phyloP scores from a whole-genome alignment of 2,329 filamentous ascomycete genomes.

The Cercospora berteroae region DNA sequence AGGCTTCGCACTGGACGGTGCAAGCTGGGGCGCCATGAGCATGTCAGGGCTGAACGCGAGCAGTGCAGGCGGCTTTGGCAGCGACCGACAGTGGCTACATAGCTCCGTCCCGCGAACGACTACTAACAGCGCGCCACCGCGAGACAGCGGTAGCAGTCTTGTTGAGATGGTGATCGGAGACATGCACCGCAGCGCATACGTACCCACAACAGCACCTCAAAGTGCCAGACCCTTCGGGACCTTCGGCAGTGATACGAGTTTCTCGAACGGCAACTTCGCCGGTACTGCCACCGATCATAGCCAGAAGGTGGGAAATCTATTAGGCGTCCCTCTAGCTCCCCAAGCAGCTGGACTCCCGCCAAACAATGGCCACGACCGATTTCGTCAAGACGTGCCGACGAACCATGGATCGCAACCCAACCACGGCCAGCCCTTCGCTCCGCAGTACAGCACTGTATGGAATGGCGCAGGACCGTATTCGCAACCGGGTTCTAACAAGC shows the following conservation, averaged over 20 bases:
- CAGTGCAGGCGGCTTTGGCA: not conserved
- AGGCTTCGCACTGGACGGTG: constrained; percentile 9
- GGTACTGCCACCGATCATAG: constrained; percentile 7
- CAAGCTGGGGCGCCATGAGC: constrained; percentile 9
- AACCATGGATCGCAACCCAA: not conserved
- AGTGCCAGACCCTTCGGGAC: constrained; percentile 5
- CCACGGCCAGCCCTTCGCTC: not conserved
- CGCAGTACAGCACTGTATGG: constrained; percentile 7
- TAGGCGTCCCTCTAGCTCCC: constrained; percentile 8
- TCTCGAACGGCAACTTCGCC: constrained; percentile 12
- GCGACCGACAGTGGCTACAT: constrained; percentile 11
- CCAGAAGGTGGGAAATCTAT: constrained; percentile 12
- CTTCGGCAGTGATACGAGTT: constrained; percentile 16
- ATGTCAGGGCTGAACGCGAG: not conserved
- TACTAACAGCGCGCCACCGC: not conserved
- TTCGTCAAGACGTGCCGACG: not conserved
- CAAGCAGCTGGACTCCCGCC: constrained; percentile 11
- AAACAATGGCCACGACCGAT: not conserved
- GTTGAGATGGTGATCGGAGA: constrained; percentile 4
- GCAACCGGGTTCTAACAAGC: constrained; percentile 3
- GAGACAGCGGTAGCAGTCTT: not conserved
- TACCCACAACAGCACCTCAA: not conserved
- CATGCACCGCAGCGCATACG: constrained; percentile 4
- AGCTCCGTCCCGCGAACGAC: not conserved
- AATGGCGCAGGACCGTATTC: not conserved